phyloP scores from a whole-genome alignment of 208 protist species.

The Leishmania guyanensis region DNA sequence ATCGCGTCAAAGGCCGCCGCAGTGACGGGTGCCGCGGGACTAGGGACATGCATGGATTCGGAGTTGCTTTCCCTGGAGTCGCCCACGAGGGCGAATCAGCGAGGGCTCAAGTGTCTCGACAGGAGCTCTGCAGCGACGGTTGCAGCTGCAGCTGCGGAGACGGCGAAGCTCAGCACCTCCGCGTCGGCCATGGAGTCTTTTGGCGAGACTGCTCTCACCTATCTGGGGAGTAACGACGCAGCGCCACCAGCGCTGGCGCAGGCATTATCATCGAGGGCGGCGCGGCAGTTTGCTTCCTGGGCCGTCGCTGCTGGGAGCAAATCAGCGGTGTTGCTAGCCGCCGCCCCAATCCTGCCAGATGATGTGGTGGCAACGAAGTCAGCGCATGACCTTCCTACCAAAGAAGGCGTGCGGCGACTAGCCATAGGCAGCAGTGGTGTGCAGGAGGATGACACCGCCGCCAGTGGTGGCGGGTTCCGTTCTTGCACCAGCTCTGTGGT shows the following conservation, averaged over 20 bases:
- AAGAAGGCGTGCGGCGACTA: not conserved
- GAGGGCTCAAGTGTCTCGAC: not conserved
- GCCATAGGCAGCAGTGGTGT: too few relatives aligned
- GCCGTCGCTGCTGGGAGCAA: not conserved
- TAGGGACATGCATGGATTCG: not conserved
- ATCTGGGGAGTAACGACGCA: not conserved
- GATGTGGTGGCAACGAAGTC: not conserved
- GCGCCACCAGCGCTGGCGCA: not conserved
- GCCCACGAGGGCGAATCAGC: not conserved
- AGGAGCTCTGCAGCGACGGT: not conserved
- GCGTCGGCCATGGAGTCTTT: not conserved
- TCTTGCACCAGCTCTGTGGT: not conserved
- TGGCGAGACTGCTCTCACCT: not conserved
- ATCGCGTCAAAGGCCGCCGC: not conserved
- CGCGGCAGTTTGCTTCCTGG: not conserved
- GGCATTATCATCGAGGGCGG: not conserved
- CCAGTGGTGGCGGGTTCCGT: not conserved
- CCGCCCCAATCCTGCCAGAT: not conserved
- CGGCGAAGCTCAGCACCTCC: not conserved
- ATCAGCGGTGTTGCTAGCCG: not conserved
- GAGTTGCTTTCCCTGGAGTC: not conserved
- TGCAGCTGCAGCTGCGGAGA: not conserved
- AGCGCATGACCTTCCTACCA: not conserved
- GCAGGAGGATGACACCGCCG: not conserved
- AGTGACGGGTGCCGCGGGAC: not conserved